phyloP scores from a whole-genome alignment of 192 early-diverging fungal species.

The Allomyces macrogynus region DNA sequence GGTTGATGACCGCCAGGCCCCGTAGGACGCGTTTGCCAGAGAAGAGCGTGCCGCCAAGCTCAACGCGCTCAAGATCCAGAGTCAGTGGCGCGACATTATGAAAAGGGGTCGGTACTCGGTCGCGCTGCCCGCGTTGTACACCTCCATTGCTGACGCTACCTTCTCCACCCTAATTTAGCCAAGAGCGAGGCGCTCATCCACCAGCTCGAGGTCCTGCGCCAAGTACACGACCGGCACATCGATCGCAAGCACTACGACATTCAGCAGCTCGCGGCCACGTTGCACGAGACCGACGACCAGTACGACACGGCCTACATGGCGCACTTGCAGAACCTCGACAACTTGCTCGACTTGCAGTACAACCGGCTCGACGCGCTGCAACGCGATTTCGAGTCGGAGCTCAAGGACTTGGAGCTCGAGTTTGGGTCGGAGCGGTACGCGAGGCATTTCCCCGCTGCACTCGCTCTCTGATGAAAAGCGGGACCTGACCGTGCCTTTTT shows the following conservation, averaged over 20 bases:
- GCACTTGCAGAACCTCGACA: slow-evolving; percentile 36
- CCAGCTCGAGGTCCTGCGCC: slow-evolving; percentile 21
- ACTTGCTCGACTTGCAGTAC: slow-evolving; percentile 29
- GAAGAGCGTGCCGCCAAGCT: slow-evolving; percentile 32
- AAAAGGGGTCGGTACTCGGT: slow-evolving; percentile 32
- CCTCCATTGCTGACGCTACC: no score
- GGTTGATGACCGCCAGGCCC: no score
- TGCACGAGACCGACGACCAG: slow-evolving; percentile 33
- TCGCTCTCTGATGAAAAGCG: not conserved
- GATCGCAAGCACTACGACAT: slow-evolving; percentile 23
- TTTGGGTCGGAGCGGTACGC: slow-evolving; percentile 29
- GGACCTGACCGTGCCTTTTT: no score
- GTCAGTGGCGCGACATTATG: slow-evolving; percentile 40
- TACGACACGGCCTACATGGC: slow-evolving; percentile 24
- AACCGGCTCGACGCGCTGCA: slow-evolving; percentile 19
- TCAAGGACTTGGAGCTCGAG: slow-evolving; percentile 24
- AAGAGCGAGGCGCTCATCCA: slow-evolving; percentile 19
- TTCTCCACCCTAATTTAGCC: slow-evolving; percentile 10
- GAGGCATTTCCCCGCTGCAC: not conserved
- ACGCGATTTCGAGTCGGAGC: slow-evolving; percentile 24
- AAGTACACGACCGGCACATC: slow-evolving; percentile 27
- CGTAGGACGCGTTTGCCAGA: not conserved
- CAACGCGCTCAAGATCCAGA: slow-evolving; percentile 34
- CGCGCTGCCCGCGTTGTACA: no score
- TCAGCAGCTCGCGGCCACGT: slow-evolving; percentile 14